A percentile compares a stretch with the other conserved stretches of the same genome.
Evolutionary conservation across 2,329 filamentous ascomycete species (phyloP).

Genomic region (Alternaria brassicicola): DNA sequence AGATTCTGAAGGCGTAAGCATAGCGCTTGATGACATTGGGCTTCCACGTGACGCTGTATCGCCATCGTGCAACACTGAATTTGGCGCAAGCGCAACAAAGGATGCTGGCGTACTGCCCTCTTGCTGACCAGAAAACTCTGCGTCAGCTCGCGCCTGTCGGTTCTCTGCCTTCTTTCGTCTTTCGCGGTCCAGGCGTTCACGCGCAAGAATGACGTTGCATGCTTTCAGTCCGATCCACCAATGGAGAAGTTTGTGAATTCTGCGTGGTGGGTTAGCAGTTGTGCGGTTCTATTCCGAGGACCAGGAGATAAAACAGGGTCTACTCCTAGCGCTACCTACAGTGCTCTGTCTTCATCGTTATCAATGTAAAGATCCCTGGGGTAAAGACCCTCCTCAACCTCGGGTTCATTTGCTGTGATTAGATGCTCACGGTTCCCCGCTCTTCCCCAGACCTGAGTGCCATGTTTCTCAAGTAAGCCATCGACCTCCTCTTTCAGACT

Average conservation of each 20-base stretch:
- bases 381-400: constrained; percentile 41
- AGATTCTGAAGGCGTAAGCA: constrained; percentile 40
- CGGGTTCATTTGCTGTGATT: constrained; percentile 40
- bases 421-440: constrained; percentile 41
- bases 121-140: constrained; percentile 30
- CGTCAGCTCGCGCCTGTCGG: constrained; percentile 36
- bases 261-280: constrained; percentile 20
- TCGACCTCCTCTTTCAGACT: constrained; percentile 42
- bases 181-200: constrained; percentile 44
- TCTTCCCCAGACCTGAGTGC: constrained; percentile 41
- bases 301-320: no score
- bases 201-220: constrained; percentile 46
- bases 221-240: constrained; percentile 49
- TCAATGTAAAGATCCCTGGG: constrained; percentile 43
- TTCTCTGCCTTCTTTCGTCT: constrained; percentile 44
- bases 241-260: constrained; percentile 44
- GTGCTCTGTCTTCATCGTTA: constrained; percentile 37
- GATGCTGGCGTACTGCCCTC: constrained; percentile 32
- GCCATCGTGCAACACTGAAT: constrained; percentile 31
- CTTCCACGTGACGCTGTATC: constrained; percentile 36
- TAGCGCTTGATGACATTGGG: constrained; percentile 35
- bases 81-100: constrained; percentile 40
- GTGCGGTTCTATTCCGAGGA: background rate
- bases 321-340: constrained; percentile 27
- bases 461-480: constrained; percentile 40